phyloP scores from a whole-genome alignment of 148 eudicot genomes.

The Rhododendron ovatum region DNA sequence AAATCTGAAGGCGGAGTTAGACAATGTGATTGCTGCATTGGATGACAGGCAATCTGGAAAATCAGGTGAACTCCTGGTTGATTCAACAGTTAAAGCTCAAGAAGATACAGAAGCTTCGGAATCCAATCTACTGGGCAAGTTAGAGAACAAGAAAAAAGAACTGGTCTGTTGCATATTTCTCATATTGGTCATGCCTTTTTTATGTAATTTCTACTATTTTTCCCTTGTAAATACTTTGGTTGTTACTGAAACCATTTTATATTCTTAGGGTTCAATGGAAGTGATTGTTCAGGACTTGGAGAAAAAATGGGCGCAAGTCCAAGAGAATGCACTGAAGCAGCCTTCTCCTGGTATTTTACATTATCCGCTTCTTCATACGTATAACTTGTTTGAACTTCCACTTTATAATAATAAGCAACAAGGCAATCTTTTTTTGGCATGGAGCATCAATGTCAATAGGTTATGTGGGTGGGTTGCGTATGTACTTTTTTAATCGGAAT shows the following conservation, averaged over 20 bases:
- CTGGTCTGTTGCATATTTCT: constrained; percentile 41
- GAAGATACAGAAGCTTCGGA: constrained; percentile 42
- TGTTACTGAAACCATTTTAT: constrained; percentile 12
- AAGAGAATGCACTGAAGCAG: constrained; percentile 68
- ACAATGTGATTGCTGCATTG: constrained; percentile 42
- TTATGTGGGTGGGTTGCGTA: background rate
- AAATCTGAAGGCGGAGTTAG: constrained; percentile 52
- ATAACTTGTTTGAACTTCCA: background rate
- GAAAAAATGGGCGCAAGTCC: constrained; percentile 72
- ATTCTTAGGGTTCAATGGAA: constrained; percentile 53
- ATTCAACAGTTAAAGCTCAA: constrained; percentile 25
- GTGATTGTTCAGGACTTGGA: constrained; percentile 62
- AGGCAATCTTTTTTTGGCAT: background rate
- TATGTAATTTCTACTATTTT: background rate
- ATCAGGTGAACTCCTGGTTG: constrained; percentile 12
- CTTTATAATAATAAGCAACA: background rate
- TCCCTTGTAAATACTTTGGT: background rate
- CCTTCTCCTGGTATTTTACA: constrained; percentile 77
- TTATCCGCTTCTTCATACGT: background rate
- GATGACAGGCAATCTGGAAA: constrained; percentile 26
- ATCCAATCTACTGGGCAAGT: constrained; percentile 45
- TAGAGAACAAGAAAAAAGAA: constrained; percentile 80
- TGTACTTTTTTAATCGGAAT: background rate
- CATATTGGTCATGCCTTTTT: background rate
- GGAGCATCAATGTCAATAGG: background rate